Evolutionary conservation across 768 basidiomycete genomes (phyloP), one percentile per base, ranked within the genome.

Genomic region (Mycena sanguinolenta): DNA sequence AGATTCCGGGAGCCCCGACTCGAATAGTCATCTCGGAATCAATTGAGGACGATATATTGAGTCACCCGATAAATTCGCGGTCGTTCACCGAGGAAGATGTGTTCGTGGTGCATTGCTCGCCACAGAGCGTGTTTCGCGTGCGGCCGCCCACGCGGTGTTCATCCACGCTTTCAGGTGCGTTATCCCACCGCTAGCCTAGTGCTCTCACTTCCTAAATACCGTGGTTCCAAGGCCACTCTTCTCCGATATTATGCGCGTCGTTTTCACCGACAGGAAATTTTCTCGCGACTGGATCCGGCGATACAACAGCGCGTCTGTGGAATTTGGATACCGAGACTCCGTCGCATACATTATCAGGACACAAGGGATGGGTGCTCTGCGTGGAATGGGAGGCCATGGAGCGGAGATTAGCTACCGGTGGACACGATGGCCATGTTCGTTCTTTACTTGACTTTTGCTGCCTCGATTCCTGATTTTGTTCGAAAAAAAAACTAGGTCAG

Each of bases 321-420:
- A 93, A 99, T 80, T 88, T 99, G 58, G 88, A 92, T 76, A 97
- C 94, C 0, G 98, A 99, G 79, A 92, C 90, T 8, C 97, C 98
- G 1, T 95, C 94, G 46, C 92, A 95, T 77, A 92, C 91, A 17
- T 86, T 99, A 21, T 81, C 87, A 0, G 98, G 98, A 0, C 98
- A 99, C 77, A 90, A 91, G 73, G 97, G 96, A 0, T 98, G 97
- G 97, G 96, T 99, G 2, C 86, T 99, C 2, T 98, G 96, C 74
- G 94, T 96, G 6, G 98, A 98, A 77, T 99, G 97, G 97, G 96
- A 98, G 75, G 94, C 94, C 0, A 87, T 94, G 85, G 97, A 98
- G 77, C 84, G 96, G 52, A 92, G 91, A 75, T 82, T 99, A 17
- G 97, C 97, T 0, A 96, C 95, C 4, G 98, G 98, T 1, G 96